phyloP scores from a whole-genome alignment of 805 yeast species.

The Candida easanensis region DNA sequence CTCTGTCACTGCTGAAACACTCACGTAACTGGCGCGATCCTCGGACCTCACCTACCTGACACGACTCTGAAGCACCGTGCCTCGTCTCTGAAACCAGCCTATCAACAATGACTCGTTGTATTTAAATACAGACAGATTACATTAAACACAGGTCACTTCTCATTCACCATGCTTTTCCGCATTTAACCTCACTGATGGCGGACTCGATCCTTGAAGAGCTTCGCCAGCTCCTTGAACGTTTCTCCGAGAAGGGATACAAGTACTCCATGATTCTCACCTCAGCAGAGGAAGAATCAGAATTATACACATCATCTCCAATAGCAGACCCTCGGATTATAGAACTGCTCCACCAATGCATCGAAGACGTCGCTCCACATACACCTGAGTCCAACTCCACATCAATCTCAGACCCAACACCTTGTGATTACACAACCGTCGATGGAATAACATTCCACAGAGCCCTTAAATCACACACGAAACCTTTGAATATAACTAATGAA shows the following conservation, averaged over 20 bases:
- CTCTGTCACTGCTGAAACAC: too few species aligned
- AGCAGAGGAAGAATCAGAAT: not conserved
- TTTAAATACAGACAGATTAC: too few species aligned
- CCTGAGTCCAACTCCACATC: conserved; percentile 74
- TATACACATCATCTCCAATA: not conserved
- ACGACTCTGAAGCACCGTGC: not conserved
- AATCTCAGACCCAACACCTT: conserved; percentile 75
- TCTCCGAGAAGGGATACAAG: not conserved
- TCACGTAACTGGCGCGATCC: too few species aligned
- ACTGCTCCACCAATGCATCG: not conserved
- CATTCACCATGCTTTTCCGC: not conserved
- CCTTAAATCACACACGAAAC: not conserved
- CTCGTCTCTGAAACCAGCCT: too few species aligned
- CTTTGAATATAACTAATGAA: not conserved
- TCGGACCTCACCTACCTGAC: too few species aligned
- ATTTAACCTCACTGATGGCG: not conserved
- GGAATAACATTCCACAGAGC: not conserved
- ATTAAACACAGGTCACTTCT: too few species aligned
- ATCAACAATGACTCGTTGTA: too few species aligned
- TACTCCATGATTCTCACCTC: not conserved
- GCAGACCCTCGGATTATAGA: not conserved
- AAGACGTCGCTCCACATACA: conserved; percentile 24
- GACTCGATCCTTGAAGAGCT: not conserved
- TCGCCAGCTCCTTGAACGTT: not conserved
- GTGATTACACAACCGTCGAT: not conserved